These are phyloP conservation scores for Neofusicoccum laricinum DNA, from an alignment of 2,329 filamentous ascomycete genomes.

Conservation along the genomic window DNA sequence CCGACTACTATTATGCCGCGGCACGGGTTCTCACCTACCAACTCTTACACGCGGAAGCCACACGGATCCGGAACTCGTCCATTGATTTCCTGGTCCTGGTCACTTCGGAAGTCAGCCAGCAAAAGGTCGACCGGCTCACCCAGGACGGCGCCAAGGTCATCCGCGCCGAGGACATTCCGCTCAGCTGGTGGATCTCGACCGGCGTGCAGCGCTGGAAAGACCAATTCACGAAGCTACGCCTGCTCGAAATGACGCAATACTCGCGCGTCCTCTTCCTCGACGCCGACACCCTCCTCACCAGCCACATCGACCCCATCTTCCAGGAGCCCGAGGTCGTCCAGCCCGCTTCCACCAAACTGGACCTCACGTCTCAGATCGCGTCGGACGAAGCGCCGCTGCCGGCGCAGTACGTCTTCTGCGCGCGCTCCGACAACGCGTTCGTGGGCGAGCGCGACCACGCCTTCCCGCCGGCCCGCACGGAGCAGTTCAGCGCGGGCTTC, in stretches of 20 bases:
- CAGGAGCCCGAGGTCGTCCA: conserved; percentile 25
- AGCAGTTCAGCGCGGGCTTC: conserved; percentile 41
- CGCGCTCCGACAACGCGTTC: conserved; percentile 32
- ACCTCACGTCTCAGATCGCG: conserved; percentile 20
- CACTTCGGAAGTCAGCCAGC: conserved; percentile 28
- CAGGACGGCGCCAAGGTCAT: conserved; percentile 41
- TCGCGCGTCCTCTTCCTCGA: conserved; percentile 45
- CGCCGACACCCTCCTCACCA: conserved; percentile 40
- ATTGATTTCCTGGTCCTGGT: conserved; percentile 39
- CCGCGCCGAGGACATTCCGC: conserved; percentile 33
- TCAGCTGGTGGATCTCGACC: conserved; percentile 35
- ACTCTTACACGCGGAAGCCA: conserved; percentile 26
- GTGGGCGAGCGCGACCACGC: conserved; percentile 25
- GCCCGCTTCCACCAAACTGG: conserved; percentile 20
- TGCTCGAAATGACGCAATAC: conserved; percentile 43
- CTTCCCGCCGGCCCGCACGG: conserved; percentile 34
- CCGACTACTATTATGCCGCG: conserved; percentile 32
- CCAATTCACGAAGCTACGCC: conserved; percentile 43
- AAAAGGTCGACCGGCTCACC: conserved; percentile 31
- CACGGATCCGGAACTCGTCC: conserved; percentile 24
- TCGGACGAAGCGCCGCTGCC: conserved; percentile 37
- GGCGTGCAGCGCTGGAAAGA: conserved; percentile 42
- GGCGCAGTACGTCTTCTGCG: conserved; percentile 37
- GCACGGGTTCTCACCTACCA: conserved; percentile 32
- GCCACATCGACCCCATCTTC: conserved; percentile 40